A percentile compares a stretch with the other conserved stretches of the same genome.
Conservation (phyloP, 257 asterid genomes). For the Thymus mandschuricus region DNA sequence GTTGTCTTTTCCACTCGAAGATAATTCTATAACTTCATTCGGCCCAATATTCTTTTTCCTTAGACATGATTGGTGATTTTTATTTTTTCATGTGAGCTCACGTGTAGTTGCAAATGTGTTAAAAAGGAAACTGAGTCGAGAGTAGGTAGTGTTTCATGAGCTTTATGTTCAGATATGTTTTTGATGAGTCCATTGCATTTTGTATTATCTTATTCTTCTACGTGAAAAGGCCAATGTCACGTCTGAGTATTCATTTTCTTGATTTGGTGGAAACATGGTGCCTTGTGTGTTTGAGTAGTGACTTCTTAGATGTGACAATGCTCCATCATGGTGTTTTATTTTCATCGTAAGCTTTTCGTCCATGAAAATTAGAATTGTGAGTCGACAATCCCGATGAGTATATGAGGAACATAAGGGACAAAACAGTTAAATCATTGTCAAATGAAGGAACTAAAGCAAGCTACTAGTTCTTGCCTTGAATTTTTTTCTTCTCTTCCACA, state of each 20-base stretch:
- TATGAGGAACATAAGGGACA: not conserved
- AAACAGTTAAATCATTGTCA: not conserved
- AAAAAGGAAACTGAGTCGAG: too few species aligned
- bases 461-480: not conserved
- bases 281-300: slow-evolving; percentile 1
- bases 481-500: not conserved
- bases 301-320: slow-evolving; percentile 8
- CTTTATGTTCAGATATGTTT: not conserved
- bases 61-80: too few species aligned
- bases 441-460: not conserved
- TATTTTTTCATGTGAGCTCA: too few species aligned
- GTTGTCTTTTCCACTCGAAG: too few species aligned
- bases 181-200: not conserved
- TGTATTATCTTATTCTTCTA: not conserved
- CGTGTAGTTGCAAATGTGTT: too few species aligned
- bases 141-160: too few species aligned
- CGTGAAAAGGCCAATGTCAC: not conserved
- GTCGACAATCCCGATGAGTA: not conserved
- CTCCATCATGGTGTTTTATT: not conserved
- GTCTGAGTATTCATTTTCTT: too few species aligned
- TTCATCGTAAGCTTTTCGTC: slow-evolving; percentile 10
- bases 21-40: too few species aligned
- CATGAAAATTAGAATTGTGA: slow-evolving; percentile 2
- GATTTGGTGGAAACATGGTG: not conserved
- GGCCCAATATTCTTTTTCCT: too few species aligned